Percentiles rank a stretch among this genome's conserved stretches.
These are phyloP conservation scores for Hydrangea macrophylla DNA, from an alignment of 148 eudicot species.

Conservation along the genomic window DNA sequence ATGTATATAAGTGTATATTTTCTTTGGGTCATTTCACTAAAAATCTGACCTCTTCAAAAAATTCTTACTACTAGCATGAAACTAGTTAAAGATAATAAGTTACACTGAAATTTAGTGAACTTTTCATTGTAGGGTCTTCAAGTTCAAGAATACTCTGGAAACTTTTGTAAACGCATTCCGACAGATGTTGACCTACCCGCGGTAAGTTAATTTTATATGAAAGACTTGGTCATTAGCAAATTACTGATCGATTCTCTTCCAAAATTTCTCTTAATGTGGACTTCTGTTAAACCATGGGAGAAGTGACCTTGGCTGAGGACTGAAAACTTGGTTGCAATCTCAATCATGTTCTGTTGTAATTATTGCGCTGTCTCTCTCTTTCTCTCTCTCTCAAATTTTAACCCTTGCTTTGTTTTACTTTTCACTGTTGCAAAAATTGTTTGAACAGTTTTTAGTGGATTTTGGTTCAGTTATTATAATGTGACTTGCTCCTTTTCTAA, in stretches of 20 bases:
- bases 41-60: background rate
- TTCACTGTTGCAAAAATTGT: background rate
- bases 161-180: constrained; percentile 95
- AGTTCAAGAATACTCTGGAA: constrained; percentile 94
- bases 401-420: constrained; percentile 1
- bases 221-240: constrained; percentile 1
- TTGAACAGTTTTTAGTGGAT: background rate
- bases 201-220: constrained; percentile 41
- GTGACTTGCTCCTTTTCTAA: constrained; percentile 16
- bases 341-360: background rate
- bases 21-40: background rate
- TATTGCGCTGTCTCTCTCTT: background rate
- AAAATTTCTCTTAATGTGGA: background rate
- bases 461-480: background rate
- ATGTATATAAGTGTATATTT: no score
- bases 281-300: background rate
- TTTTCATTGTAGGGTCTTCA: constrained; percentile 57
- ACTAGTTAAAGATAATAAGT: background rate
- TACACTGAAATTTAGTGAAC: background rate
- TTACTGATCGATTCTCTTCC: background rate
- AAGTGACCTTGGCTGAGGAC: background rate
- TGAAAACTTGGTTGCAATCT: background rate
- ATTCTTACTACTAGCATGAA: background rate
- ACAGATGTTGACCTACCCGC: constrained; percentile 98
- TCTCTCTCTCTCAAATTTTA: background rate